These are phyloP conservation scores for Aspergillus melleus DNA, from an alignment of 2,329 filamentous ascomycete genomes.

Conservation along the genomic window DNA sequence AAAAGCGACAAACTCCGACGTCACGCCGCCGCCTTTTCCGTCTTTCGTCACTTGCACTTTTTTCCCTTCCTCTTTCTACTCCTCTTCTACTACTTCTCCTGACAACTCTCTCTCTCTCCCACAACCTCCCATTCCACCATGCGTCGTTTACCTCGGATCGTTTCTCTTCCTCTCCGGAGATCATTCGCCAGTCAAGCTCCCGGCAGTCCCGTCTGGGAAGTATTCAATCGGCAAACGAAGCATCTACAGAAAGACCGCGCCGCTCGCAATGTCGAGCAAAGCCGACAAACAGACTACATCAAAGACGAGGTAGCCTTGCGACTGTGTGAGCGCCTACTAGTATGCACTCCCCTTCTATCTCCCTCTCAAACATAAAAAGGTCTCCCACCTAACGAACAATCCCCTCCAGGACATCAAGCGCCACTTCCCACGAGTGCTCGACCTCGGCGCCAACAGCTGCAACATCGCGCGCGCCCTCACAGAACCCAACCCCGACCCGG, in stretches of 20 bases:
- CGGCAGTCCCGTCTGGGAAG: constrained; percentile 75
- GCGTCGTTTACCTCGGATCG: constrained; percentile 19
- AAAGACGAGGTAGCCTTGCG: constrained; percentile 87
- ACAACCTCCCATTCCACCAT: background rate
- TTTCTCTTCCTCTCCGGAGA: constrained; percentile 32
- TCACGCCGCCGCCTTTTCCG: constrained; percentile 7
- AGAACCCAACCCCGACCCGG: constrained; percentile 64
- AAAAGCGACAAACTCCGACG: background rate
- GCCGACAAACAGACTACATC: constrained; percentile 84
- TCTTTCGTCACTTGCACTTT: background rate
- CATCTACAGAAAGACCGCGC: constrained; percentile 89
- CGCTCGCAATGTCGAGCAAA: constrained; percentile 66
- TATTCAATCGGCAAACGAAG: constrained; percentile 88
- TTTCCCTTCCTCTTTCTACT: background rate
- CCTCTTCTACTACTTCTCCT: background rate
- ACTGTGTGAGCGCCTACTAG: constrained; percentile 80
- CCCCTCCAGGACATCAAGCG: constrained; percentile 79
- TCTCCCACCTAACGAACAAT: constrained; percentile 15
- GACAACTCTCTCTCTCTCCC: background rate
- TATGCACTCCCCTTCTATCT: constrained; percentile 38
- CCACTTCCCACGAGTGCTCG: constrained; percentile 77
- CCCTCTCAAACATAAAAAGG: background rate
- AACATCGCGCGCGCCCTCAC: constrained; percentile 84
- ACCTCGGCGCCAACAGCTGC: constrained; percentile 93
- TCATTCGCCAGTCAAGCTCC: constrained; percentile 76